Base-by-base conservation (phyloP, 2,329 filamentous ascomycete species). In the Penicillium sp. region DNA sequence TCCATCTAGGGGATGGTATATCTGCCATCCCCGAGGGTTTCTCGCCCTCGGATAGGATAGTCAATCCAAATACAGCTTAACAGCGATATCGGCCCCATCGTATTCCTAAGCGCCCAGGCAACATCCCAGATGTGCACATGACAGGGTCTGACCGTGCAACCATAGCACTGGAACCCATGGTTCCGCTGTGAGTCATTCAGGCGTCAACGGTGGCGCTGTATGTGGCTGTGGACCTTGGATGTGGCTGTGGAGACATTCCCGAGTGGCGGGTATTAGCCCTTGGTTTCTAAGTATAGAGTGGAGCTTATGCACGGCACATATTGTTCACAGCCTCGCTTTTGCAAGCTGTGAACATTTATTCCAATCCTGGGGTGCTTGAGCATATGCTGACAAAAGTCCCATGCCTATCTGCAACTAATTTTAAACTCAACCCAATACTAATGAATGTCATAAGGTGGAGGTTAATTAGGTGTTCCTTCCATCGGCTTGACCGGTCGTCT, bases 1-100 rank as follows among this genome's bases (percentile, higher is more conserved):
- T 57, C 49, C 41, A 55, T 55, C 57, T 55, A 44, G 33, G 52
- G 61, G 33, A 41, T 53, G 59, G 53, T 42, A 33, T 48, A 55
- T 36, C 17, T 39, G 35, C 54, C 47, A 52, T 27, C 15, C 36
- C n/a, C 15, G 44, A 25, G 42, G 25, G 25, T 33, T 35, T 23
- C 15, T 41, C 13, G 5, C 36, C 39, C 38, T 31, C 29, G 29
- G 54, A 51, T 45, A 59, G 57, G 57, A 58, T 55, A 58, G 51
- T 36, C 49, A 53, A 57, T 47, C 29, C 49, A 53, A 53, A 51
- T 55, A 55, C 52, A 55, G 50, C 55, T 57, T 9, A 36, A 48
- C 49, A 53, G 49, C 49, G 42, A 53, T 55, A 53, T 36, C 50
- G 50, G 50, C n/a, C 9, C 21, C 5, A 5, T 45, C 50, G 41